Base-by-base conservation (phyloP, 495 filamentous ascomycete species). In the Xylaria venustula region DNA sequence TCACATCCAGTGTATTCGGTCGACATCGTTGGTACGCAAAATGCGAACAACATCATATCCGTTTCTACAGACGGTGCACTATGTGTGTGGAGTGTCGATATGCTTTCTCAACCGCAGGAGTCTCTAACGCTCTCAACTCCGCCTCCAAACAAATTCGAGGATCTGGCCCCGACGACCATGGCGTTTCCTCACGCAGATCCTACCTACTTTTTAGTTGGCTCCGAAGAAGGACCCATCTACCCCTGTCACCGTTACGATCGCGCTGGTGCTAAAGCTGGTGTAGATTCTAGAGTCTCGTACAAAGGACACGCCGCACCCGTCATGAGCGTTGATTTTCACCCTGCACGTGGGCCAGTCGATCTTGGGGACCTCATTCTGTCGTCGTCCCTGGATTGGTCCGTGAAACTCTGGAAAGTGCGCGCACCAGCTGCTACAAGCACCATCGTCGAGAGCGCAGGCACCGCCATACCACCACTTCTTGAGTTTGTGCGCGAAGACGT, bases 11-110 rank as follows among this genome's bases (percentile, higher is more conserved):
- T 99, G 56, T 99, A 99, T 78, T 89, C 87, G 25, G 87, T 99
- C 59, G 91, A 94, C 45, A 92, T 98, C 26, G 90, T 98, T 41
- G 94, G 94, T 62, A 99, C 94, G 6, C 95, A 98, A 74, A 98
- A 99, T 73, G 95, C 95, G 50, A 94, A 97, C 74, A 98, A 98
- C 69, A 96, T 99, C 71, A 87, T 99, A 56, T 95, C 91, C 19
- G 90, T 88, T 70, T 97, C 92, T 3, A 99, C 95, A 0, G 95
- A 99, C 68, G 95, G 95, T 58, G 91, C 93, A 34, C 90, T 98
- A 61, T 98, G 95, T 74, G 89, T 90, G 46, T 99, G 95, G 95
- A 90, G 88, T 17, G 88, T 96, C 11, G 95, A 98, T 76, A 98
- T 98, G 92, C 87, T 99, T 34, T 88, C 91, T 1, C 88, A 95